Base-by-base conservation (phyloP, 352 stramenopile genomes). In the Plasmopara halstedii region DNA sequence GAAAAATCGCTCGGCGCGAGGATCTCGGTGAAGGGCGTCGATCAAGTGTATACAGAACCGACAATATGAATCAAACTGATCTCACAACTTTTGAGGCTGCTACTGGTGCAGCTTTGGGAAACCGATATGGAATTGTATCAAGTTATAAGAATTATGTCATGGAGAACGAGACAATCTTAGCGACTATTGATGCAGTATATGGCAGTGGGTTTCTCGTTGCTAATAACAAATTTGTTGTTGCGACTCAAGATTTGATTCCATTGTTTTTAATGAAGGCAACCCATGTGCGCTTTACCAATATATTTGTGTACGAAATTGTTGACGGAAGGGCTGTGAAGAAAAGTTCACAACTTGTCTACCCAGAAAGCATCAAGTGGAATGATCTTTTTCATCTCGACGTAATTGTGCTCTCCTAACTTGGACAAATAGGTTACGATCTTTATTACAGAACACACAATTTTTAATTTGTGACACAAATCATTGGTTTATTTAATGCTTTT, bases 211-310 rank as follows among this genome's bases (percentile, higher is more conserved):
- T 67, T 32, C 41, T 81, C 3, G 46, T 77, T 20, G 48, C 38
- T n/a, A 71, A 73, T 36, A 50, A 53, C 23, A 70, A 61, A 20
- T 75, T 61, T 29, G 26, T 77, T 0, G 43, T 77, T 23, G 56
- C 52, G 3, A 69, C 48, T 1, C 50, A 62, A 50, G 67, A 77
- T 19, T 43, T 73, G 14, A 39, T 64, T 5, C 31, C 59, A 2
- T 43, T 73, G 34, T 35, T 73, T 7, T n/a, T 71, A 19, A 77
- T 77, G 49, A 77, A 73, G 49, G 18, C 67, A 13, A 54, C 46
- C 6, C 50, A 27, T 9, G 25, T 72, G 4, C 63, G 63, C 15
- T 70, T 73, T 32, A 60, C 47, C 17, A 73, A 73, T 37, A 56
- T 73, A 21, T 73, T 64, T 33, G 52, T 70, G 11, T 70, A 67